phyloP scores from a whole-genome alignment of 2,329 filamentous ascomycete genomes.

The Ophioceras dolichostomum region DNA sequence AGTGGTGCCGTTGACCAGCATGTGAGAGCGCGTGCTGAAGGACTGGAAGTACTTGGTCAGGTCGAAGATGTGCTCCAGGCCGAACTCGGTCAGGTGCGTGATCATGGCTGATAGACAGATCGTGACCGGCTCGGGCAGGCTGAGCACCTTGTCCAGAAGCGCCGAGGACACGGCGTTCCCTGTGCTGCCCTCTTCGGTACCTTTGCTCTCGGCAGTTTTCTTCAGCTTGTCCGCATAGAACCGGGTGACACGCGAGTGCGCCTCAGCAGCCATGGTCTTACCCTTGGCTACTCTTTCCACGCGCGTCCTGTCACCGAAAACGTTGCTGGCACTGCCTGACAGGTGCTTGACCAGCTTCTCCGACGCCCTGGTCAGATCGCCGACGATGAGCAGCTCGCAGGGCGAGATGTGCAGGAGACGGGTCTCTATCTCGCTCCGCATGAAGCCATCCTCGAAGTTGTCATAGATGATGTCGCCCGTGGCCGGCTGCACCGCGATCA shows the following conservation, averaged over 20 bases:
- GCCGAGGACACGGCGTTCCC: slow-evolving; percentile 46
- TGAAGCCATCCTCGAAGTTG: slow-evolving; percentile 92
- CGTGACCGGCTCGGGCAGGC: slow-evolving; percentile 73
- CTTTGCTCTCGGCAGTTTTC: slow-evolving; percentile 35
- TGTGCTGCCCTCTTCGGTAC: no score
- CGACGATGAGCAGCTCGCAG: slow-evolving; percentile 89
- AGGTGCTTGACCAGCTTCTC: slow-evolving; percentile 88
- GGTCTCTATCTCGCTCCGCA: slow-evolving; percentile 93
- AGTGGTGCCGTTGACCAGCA: slow-evolving; percentile 92
- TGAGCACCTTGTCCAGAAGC: slow-evolving; percentile 76
- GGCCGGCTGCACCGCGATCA: slow-evolving; percentile 87
- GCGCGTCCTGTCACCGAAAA: slow-evolving; percentile 82
- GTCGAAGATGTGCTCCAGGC: slow-evolving; percentile 88
- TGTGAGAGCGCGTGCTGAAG: slow-evolving; percentile 87
- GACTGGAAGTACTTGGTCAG: slow-evolving; percentile 95
- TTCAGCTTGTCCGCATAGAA: slow-evolving; percentile 88
- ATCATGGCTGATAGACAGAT: slow-evolving; percentile 97
- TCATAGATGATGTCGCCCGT: slow-evolving; percentile 96
- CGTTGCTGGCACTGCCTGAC: slow-evolving; percentile 78
- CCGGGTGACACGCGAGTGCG: slow-evolving; percentile 77
- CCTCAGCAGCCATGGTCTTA: slow-evolving; percentile 73
- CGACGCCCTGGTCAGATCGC: slow-evolving; percentile 77
- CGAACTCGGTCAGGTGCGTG: slow-evolving; percentile 80
- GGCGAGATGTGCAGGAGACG: slow-evolving; percentile 90
- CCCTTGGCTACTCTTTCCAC: slow-evolving; percentile 66